phyloP scores from a whole-genome alignment of 768 basidiomycete species.

The Xerocomellus amylosporus region DNA sequence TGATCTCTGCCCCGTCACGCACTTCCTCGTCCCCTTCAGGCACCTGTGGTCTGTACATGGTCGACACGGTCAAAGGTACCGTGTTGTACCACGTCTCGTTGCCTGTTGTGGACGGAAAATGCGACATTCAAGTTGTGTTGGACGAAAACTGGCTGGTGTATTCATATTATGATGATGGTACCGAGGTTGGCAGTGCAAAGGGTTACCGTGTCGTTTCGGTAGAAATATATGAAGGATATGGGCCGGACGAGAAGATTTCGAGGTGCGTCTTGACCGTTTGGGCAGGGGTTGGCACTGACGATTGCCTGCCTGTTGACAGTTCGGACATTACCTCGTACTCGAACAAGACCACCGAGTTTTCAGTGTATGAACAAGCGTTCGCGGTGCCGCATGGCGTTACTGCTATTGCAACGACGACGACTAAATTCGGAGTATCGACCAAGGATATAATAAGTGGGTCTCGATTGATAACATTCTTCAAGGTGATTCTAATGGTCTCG shows the following conservation, averaged over 20 bases:
- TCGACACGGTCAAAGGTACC: conserved; percentile 80
- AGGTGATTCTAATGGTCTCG: not conserved
- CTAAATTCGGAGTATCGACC: conserved; percentile 83
- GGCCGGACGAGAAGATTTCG: conserved; percentile 61
- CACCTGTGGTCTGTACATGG: conserved; percentile 65
- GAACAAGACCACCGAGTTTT: conserved; percentile 49
- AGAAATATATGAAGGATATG: conserved; percentile 82
- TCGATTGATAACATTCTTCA: not conserved
- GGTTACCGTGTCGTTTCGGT: conserved; percentile 76
- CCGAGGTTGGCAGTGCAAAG: conserved; percentile 49
- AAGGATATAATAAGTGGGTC: conserved; percentile 84
- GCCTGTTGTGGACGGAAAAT: conserved; percentile 42
- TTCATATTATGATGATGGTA: conserved; percentile 70
- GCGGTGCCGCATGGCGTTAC: conserved; percentile 67
- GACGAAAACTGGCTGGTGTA: conserved; percentile 94
- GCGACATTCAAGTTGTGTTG: conserved; percentile 67
- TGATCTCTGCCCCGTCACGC: conserved; percentile 49
- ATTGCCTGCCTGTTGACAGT: conserved; percentile 29
- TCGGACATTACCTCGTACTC: conserved; percentile 56
- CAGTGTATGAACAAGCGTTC: conserved; percentile 66
- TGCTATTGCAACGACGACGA: conserved; percentile 71
- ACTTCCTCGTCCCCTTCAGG: conserved; percentile 11
- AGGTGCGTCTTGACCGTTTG: conserved; percentile 51
- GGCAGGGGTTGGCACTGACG: not conserved
- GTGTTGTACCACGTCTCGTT: conserved; percentile 66